Base-by-base conservation (phyloP, 176 grass and related monocot species). In the Urochloa ruziziensis region DNA sequence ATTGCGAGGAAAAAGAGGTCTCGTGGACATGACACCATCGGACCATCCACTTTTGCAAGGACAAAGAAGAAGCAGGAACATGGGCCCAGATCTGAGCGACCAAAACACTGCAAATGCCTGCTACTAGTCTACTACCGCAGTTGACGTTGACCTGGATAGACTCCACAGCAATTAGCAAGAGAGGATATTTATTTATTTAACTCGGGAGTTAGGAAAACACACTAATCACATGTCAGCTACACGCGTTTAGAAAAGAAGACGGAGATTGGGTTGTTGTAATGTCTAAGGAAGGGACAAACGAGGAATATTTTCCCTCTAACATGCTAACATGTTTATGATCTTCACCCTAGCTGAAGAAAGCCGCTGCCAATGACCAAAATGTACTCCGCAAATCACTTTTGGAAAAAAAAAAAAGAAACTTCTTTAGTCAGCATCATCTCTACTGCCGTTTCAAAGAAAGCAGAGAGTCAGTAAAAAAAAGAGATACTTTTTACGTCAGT, bases 61-160 rank as follows among this genome's bases (percentile, higher is more conserved):
- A 64, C 40, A 3, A 19, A 82, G 52, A 15, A 60, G 19, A 28
- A 35, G 39, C n/a, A 69, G 37, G 18, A 49, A 6, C 23, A 25
- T 36, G 29, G 54, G 13, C 46, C 36, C 67, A 47, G 39, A 73
- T 44, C 29, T 17, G 37, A 24, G 25, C 21, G 25, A 46, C 17
- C 4, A 10, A 58, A 32, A 1, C n/a, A 23, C 35, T 18, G 21
- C 30, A 21, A 12, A 0, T 10, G n/a, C 21, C n/a, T n/a, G n/a
- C n/a, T n/a, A n/a, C n/a, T n/a, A n/a, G n/a, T 40, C 27, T 14
- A 2, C n/a, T 1, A 17, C n/a, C 28, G 34, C 18, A 23, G 48
- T 64, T 62, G 68, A 75, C 70, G 24, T 65, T 75, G 59, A 84
- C 66, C 39, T 23, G 63, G 63, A 8, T 82, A 25, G 49, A 58